Conservation (phyloP, 1,284 basidiomycete species). For the Inonotus obliquus region DNA sequence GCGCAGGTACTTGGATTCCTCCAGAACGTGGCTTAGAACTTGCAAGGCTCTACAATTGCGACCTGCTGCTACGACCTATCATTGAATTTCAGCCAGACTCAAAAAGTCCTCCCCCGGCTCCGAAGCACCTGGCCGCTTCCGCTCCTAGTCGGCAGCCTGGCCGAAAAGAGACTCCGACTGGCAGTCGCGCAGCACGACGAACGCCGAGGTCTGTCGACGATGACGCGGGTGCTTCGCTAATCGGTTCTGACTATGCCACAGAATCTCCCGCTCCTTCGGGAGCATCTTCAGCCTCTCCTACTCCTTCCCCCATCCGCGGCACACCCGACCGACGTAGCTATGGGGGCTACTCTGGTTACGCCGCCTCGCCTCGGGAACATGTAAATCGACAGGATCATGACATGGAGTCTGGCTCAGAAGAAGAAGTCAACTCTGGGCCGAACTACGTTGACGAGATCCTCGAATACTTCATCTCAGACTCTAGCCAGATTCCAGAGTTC, state of each 20-base stretch:
- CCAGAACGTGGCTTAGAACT: conserved; percentile 85
- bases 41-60: conserved; percentile 93
- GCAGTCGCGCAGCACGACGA: conserved; percentile 52
- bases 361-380: conserved; percentile 28
- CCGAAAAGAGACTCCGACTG: conserved; percentile 38
- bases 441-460: conserved; percentile 94
- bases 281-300: conserved; percentile 81
- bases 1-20: conserved; percentile 95
- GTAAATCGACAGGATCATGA: conserved; percentile 21
- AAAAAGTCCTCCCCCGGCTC: conserved; percentile 92
- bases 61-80: conserved; percentile 84
- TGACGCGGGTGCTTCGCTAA: conserved; percentile 52
- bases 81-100: conserved; percentile 92
- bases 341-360: conserved; percentile 34
- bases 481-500: conserved; percentile 86
- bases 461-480: conserved; percentile 99
- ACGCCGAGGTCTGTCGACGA: conserved; percentile 35
- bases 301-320: conserved; percentile 77
- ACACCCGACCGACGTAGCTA: conserved; percentile 44
- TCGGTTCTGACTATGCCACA: conserved; percentile 74
- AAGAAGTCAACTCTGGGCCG: conserved; percentile 45
- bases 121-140: conserved; percentile 86
- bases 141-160: conserved; percentile 48
- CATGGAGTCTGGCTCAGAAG: conserved; percentile 29
- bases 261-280: conserved; percentile 85